phyloP scores from a whole-genome alignment of 306 rosid species.

The Crataegus laevigata region DNA sequence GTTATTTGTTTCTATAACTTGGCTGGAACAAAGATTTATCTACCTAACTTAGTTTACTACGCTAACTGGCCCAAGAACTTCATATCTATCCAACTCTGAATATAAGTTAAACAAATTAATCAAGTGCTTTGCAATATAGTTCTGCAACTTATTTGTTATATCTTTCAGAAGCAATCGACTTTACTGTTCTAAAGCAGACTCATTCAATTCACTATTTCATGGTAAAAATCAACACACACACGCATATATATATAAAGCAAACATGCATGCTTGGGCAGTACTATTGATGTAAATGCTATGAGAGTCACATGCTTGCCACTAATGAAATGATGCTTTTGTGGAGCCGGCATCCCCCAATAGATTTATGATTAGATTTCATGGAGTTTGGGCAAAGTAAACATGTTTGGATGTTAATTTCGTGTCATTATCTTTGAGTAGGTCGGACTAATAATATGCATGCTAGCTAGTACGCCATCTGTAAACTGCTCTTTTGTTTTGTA shows the following conservation, averaged over 20 bases:
- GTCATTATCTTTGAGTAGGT: background rate
- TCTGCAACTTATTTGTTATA: background rate
- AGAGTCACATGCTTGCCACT: conserved; percentile 30
- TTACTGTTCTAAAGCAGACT: background rate
- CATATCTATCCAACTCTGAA: background rate
- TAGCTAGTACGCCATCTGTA: background rate
- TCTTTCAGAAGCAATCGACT: background rate
- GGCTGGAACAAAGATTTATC: background rate
- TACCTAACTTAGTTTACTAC: background rate
- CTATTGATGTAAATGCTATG: background rate
- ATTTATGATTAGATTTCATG: conserved; percentile 29
- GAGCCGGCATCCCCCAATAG: conserved; percentile 17
- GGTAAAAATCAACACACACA: background rate
- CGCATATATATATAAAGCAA: background rate
- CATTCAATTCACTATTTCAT: background rate
- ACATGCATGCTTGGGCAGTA: background rate
- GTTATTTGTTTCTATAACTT: background rate
- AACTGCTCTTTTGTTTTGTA: background rate
- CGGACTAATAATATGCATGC: background rate
- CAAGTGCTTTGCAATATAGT: background rate
- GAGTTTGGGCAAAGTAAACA: conserved; percentile 29
- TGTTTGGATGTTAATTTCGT: background rate
- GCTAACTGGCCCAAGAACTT: background rate
- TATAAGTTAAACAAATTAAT: background rate
- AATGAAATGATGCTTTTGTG: conserved; percentile 36